These are phyloP conservation scores for Collybia mongolica DNA, from an alignment of 768 basidiomycete genomes.

Conservation along the genomic window DNA sequence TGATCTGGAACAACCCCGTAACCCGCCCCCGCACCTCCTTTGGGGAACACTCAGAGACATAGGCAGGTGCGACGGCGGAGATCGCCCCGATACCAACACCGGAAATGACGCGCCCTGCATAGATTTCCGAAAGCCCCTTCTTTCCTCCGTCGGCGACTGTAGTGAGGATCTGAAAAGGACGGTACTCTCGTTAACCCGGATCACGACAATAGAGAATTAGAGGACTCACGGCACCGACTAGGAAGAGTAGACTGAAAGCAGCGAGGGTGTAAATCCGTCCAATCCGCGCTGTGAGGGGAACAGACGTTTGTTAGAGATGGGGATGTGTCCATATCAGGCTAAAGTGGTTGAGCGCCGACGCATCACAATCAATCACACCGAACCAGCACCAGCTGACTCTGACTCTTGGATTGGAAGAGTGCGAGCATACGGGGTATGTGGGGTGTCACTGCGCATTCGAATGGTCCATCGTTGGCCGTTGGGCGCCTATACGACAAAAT, in stretches of 20 bases:
- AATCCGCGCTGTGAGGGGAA: conserved; percentile 43
- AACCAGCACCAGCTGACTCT: no score
- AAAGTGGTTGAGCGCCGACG: no score
- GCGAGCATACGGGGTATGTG: no score
- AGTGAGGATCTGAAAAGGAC: conserved; percentile 55
- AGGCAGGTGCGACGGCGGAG: conserved; percentile 79
- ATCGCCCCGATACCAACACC: conserved; percentile 85
- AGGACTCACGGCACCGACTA: conserved; percentile 65
- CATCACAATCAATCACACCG: no score
- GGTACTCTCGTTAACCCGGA: no score
- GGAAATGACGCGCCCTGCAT: conserved; percentile 78
- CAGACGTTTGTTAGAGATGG: no score
- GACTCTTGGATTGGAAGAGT: no score
- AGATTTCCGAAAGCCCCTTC: conserved; percentile 70
- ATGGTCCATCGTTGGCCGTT: no score
- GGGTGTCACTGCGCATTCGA: no score
- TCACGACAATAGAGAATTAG: no score
- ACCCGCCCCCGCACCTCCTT: conserved; percentile 85
- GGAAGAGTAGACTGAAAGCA: conserved; percentile 62
- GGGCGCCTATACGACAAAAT: no score
- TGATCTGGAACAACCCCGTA: conserved; percentile 84
- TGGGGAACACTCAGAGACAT: conserved; percentile 85
- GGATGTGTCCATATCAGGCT: no score
- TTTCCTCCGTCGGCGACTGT: conserved; percentile 56
- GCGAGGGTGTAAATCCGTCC: conserved; percentile 68